Percentiles rank a stretch among this genome's conserved stretches.
These are phyloP conservation scores for Kodamaea sp. DNA, from an alignment of 1,139 yeast genomes.

Conservation along the genomic window DNA sequence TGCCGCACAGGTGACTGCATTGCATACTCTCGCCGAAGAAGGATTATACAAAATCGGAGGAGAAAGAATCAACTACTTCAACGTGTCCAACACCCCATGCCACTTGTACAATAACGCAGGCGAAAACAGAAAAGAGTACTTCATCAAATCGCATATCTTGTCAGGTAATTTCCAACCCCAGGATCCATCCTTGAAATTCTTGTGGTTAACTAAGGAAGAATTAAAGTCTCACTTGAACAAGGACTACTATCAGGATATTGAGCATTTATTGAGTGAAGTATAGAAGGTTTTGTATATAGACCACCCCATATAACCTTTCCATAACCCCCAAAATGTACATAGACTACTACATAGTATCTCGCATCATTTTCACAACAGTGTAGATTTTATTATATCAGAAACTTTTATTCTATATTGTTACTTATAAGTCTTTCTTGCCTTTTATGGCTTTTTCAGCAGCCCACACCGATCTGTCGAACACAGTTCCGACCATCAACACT, in stretches of 20 bases:
- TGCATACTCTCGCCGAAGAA: conserved; percentile 73
- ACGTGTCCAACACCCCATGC: conserved; percentile 86
- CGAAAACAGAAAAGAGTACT: conserved; percentile 51
- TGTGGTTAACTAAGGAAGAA: conserved; percentile 89
- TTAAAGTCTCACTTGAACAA: conserved; percentile 53
- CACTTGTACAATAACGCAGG: conserved; percentile 52
- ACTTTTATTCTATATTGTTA: not conserved
- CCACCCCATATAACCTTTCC: not conserved
- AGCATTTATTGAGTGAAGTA: conserved; percentile 53
- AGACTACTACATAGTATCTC: not conserved
- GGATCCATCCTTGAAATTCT: conserved; percentile 39
- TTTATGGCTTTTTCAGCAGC: conserved; percentile 81
- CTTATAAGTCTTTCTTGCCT: conserved; percentile 61
- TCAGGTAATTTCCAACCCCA: conserved; percentile 78
- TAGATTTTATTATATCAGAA: not conserved
- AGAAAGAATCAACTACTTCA: conserved; percentile 75
- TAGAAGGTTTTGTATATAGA: conserved; percentile 19
- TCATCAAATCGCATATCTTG: conserved; percentile 84
- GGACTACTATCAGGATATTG: conserved; percentile 56
- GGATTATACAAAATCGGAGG: conserved; percentile 79
- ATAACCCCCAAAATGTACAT: not conserved
- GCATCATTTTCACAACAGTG: too few relatives aligned
- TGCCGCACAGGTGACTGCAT: conserved; percentile 39
- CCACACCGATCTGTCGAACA: conserved; percentile 84
- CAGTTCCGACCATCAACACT: conserved; percentile 87